A percentile compares a stretch with the other conserved stretches of the same genome.
Evolutionary conservation across 2,329 filamentous ascomycete species (phyloP).

Genomic region (Aspergillus sp.): DNA sequence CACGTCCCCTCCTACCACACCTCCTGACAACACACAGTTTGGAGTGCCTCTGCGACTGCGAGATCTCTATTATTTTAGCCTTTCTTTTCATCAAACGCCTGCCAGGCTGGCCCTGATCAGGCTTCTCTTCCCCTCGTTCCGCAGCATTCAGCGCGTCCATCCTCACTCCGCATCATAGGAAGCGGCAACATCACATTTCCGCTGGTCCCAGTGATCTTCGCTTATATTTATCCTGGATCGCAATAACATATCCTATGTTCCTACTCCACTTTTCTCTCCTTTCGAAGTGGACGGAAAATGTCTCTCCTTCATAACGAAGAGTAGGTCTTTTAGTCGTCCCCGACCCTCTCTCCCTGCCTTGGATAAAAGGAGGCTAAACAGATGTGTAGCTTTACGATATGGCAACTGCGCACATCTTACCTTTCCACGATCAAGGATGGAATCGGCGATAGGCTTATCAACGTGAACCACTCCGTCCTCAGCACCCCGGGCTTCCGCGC

Average conservation of each 20-base stretch:
- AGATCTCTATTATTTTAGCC: neutral
- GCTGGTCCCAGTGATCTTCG: slow-evolving; percentile 6
- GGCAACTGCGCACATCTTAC: slow-evolving; percentile 68
- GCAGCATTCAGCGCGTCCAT: slow-evolving; percentile 17
- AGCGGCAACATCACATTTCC: slow-evolving; percentile 15
- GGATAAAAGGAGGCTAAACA: slow-evolving; percentile 14
- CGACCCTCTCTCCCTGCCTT: slow-evolving; percentile 3
- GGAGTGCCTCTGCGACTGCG: neutral
- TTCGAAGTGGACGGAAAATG: slow-evolving; percentile 38
- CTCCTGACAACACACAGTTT: slow-evolving; percentile 4
- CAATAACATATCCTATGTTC: neutral
- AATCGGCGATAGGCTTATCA: slow-evolving; percentile 68
- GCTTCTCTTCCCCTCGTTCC: slow-evolving; percentile 16
- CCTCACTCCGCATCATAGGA: slow-evolving; percentile 19
- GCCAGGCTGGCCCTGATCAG: slow-evolving; percentile 42
- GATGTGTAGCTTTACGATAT: slow-evolving; percentile 62
- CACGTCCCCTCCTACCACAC: slow-evolving; percentile 3
- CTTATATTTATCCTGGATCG: slow-evolving; percentile 10
- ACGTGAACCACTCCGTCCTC: slow-evolving; percentile 64
- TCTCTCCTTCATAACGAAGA: slow-evolving; percentile 58
- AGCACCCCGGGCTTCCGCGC: slow-evolving; percentile 69
- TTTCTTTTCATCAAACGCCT: slow-evolving; percentile 13
- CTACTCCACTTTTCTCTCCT: neutral
- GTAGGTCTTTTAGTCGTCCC: slow-evolving; percentile 38
- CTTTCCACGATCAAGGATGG: slow-evolving; percentile 68